Base-by-base conservation (phyloP, 306 rosid species). In the Heteromeles arbutifolia region DNA sequence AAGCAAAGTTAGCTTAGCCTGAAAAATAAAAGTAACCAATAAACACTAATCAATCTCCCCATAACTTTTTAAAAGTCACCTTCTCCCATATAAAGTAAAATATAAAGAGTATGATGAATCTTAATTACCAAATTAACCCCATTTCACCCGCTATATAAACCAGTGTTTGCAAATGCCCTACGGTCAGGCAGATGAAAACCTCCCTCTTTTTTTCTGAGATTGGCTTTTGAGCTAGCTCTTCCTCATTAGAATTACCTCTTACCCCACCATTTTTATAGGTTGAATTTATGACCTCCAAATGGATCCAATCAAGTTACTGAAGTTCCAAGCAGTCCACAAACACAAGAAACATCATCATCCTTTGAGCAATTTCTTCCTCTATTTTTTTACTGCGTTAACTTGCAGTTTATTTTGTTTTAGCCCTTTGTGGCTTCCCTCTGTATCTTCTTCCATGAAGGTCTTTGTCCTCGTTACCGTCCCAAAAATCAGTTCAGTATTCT, bases 351-450 rank as follows among this genome's bases (percentile, higher is more conserved):
- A 25, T 63, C 74, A 25, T 21, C 29, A 65, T 58, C 80, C 69
- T 37, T 56, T 74, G 54, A 65, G 28, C 58, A 69, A 61, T 41
- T 70, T 75, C 68, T 74, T 84, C 53, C 73, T 76, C 21, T 53
- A 84, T 74, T 77, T 62, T 70, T 24, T 70, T 18, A 17, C 78
- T 15, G 82, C 79, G 32, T 7, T 86, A 25, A 57, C 81, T 59
- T 65, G 63, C 52, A 65, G 77, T 29, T 45, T 81, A 3, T 70
- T 81, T 44, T 79, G 80, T 56, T 86, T 48, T 15, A 76, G 72
- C 70, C 77, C 84, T 34, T 29, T 78, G 12, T 79, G 86, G 90
- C 17, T 84, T 75, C 85, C 87, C 21, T 58, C 62, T 22, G 10
- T 84, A 25, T 11, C 39, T 56, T 81, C 82, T 78, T 78, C 79